Conservation (phyloP, 1,284 basidiomycete genomes). For the Farysia itapuensis region DNA sequence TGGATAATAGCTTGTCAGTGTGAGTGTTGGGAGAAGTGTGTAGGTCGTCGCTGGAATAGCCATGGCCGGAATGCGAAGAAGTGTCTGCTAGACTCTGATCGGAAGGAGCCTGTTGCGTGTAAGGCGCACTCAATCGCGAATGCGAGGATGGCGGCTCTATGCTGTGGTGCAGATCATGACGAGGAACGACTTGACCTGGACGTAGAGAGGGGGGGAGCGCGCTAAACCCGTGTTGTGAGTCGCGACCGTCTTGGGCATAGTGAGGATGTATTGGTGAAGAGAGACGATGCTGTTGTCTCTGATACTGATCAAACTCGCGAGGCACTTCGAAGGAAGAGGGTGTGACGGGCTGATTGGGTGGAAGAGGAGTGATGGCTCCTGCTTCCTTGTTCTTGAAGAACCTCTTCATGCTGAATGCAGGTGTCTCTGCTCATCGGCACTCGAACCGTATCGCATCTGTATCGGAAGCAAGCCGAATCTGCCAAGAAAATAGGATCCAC, state of each 20-base stretch:
- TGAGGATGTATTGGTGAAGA: not conserved
- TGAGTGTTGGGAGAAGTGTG: not conserved
- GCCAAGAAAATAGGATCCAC: too few relatives aligned
- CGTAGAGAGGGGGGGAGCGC: not conserved
- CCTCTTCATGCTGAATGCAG: constrained; percentile 23
- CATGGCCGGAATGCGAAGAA: not conserved
- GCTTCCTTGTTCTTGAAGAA: constrained; percentile 33
- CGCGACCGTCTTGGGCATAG: too few relatives aligned
- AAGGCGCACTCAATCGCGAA: not conserved
- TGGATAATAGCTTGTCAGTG: not conserved
- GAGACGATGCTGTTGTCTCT: not conserved
- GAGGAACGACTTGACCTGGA: not conserved
- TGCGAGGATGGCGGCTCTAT: not conserved
- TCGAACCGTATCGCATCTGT: too few relatives aligned
- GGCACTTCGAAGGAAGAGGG: constrained; percentile 21
- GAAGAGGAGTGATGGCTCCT: constrained; percentile 33
- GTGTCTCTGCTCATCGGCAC: too few relatives aligned
- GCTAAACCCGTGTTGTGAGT: not conserved
- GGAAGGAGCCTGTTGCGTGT: not conserved
- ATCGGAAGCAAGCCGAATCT: too few relatives aligned
- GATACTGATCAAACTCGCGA: constrained; percentile 27
- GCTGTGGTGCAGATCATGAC: not conserved
- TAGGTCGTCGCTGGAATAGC: not conserved
- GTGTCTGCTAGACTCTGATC: not conserved
- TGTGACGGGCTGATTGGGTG: constrained; percentile 14